Conservation (phyloP, 306 rosid genomes). For the Vigna radiata region DNA sequence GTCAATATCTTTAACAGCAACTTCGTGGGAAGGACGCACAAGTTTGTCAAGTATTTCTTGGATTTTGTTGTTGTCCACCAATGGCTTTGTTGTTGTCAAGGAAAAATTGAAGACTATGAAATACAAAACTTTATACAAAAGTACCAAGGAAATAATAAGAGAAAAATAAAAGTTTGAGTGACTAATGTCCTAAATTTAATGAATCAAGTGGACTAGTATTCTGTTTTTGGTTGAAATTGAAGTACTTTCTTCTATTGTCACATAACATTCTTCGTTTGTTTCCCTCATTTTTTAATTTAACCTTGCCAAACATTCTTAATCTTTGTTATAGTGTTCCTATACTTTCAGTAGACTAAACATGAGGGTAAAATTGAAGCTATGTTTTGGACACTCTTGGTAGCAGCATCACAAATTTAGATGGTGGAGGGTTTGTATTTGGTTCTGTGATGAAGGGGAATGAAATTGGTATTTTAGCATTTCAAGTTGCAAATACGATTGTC, state of each 20-base stretch:
- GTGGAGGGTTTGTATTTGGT: conserved; percentile 67
- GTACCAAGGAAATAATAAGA: conserved; percentile 5
- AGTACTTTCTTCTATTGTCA: conserved; percentile 5
- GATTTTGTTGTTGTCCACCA: too few species aligned
- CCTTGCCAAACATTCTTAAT: conserved; percentile 8
- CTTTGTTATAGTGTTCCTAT: conserved; percentile 17
- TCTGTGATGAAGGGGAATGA: conserved; percentile 72
- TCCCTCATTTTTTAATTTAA: background rate
- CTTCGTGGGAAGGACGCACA: too few species aligned
- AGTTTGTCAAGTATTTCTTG: too few species aligned
- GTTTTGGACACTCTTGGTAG: conserved; percentile 94
- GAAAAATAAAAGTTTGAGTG: conserved; percentile 11
- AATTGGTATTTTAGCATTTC: conserved; percentile 76
- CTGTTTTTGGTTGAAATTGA: conserved; percentile 25
- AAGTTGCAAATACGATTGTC: conserved; percentile 87
- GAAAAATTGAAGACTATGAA: background rate
- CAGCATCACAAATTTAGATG: conserved; percentile 81
- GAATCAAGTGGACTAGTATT: conserved; percentile 10
- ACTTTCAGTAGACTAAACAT: conserved; percentile 7
- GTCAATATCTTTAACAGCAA: too few species aligned
- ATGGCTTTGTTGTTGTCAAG: too few species aligned
- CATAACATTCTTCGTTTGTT: conserved; percentile 5
- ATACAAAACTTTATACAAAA: background rate
- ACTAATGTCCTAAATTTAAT: conserved; percentile 14
- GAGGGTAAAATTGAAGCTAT: conserved; percentile 27